Evolutionary conservation across 805 yeast genomes (phyloP), one percentile per base, ranked within the genome.

Genomic region (Myxozyma udenii): DNA sequence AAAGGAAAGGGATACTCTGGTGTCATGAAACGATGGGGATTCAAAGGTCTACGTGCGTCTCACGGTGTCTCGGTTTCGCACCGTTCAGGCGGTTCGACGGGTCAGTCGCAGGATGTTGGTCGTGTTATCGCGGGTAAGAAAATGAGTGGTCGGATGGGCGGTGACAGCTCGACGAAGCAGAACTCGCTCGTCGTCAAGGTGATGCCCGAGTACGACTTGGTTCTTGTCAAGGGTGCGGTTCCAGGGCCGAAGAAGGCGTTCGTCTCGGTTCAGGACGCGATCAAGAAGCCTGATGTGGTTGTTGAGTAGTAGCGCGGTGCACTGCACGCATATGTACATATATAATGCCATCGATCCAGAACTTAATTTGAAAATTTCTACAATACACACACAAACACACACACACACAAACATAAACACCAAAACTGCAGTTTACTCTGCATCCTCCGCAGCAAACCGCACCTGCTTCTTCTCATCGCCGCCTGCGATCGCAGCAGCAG

Each of bases 91-190:
- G 98, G 98, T 78, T 90, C 97, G 28, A 89, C 85, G 63, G 98
- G 98, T 80, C 88, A 84, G 69, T 86, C 87, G 65, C 95, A 93
- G 61, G 85, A 87, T 57, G 98, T 98, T 12, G 97, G 96, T 65
- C 85, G 98, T 74, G 87, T 89, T 47, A 74, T 89, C 57, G 98
- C 97, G 14, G 98, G 97, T 22, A 90, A 87, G 74, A 91, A 89
- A 72, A 91, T 93, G 98, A 95, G 98, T 33, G 98, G 98, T 60
- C 86, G 87, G 69, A 84, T 90, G 93, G 98, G 98, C 61, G 83
- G 80, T 56, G 76, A 78, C 49, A 75, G 74, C 61, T 78, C 79
- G 55, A 91, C 98, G 2, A 78, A 81, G 23, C 85, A 82, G 67
- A 90, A 88, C 68, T 75, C 82, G 23, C 77, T 83, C 66, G 83